Evolutionary conservation across 139 green algal genomes (phyloP).

Genomic region (Coccomyxa sp.): DNA sequence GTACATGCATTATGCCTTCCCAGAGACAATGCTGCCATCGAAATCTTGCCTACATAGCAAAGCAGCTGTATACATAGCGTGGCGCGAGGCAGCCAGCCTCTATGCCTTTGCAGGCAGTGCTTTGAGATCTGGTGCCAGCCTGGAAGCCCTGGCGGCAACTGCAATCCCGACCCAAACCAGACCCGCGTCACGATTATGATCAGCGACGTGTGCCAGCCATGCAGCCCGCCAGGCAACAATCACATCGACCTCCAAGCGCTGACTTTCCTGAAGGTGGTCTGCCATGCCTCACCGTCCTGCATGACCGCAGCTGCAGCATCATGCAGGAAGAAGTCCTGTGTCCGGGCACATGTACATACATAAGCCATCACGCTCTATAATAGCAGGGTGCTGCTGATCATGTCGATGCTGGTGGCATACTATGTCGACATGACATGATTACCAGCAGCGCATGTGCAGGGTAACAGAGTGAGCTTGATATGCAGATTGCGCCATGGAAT

Average conservation of each 20-base stretch:
- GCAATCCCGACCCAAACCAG: neutral
- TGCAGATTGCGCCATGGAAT: neutral
- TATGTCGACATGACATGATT: too few relatives aligned
- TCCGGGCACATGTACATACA: neutral
- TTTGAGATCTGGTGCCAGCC: conserved; percentile 12
- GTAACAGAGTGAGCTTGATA: too few relatives aligned
- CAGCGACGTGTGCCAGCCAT: conserved; percentile 42
- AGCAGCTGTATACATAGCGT: too few relatives aligned
- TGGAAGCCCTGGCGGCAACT: neutral
- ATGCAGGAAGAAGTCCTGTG: neutral
- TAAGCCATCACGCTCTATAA: neutral
- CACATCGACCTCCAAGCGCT: conserved; percentile 48
- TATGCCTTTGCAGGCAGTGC: conserved; percentile 2
- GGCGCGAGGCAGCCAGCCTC: too few relatives aligned
- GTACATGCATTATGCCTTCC: too few relatives aligned
- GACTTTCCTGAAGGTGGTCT: conserved; percentile 36
- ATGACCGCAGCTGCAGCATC: neutral
- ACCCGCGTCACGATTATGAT: conserved; percentile 21
- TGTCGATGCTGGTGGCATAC: neutral
- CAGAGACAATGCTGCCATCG: too few relatives aligned
- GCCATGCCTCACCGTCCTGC: neutral
- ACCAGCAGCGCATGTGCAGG: too few relatives aligned
- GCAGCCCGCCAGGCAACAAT: conserved; percentile 15
- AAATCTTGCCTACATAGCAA: too few relatives aligned
- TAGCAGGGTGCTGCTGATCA: neutral